A percentile compares a stretch with the other conserved stretches of the same genome.
These are phyloP conservation scores for Citrus reticulata DNA, from an alignment of 345 rosid species.

Conservation along the genomic window DNA sequence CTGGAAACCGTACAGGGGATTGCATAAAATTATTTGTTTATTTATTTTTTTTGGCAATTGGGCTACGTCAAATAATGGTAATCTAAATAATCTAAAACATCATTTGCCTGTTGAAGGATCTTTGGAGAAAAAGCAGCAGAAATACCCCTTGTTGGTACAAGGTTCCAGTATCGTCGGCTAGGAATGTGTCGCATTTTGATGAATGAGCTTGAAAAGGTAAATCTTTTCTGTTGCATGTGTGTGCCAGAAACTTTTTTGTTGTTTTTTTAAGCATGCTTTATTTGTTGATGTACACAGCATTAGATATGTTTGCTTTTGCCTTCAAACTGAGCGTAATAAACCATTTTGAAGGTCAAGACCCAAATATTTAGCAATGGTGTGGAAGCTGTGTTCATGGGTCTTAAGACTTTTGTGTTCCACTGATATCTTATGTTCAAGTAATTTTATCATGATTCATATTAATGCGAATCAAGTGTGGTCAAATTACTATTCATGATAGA, in stretches of 20 bases:
- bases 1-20: not conserved
- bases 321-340: not conserved
- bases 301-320: not conserved
- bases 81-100: slow-evolving; percentile 10
- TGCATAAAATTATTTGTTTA: not conserved
- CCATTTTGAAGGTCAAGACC: not conserved
- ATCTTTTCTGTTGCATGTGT: slow-evolving; percentile 6
- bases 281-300: not conserved
- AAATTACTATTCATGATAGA: not conserved
- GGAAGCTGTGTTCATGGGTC: not conserved
- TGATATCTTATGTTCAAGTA: not conserved
- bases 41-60: not conserved
- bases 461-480: not conserved
- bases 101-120: slow-evolving; percentile 38
- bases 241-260: not conserved
- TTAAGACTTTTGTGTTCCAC: not conserved
- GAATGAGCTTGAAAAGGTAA: slow-evolving; percentile 58
- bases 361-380: not conserved
- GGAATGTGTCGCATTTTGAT: slow-evolving; percentile 61
- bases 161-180: slow-evolving; percentile 42
- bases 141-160: slow-evolving; percentile 59
- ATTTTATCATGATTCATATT: not conserved
- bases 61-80: not conserved
- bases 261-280: not conserved
- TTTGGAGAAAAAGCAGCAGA: slow-evolving; percentile 59